Evolutionary conservation across 192 early-diverging fungal species (phyloP).

Genomic region (Allomyces arbusculus): DNA sequence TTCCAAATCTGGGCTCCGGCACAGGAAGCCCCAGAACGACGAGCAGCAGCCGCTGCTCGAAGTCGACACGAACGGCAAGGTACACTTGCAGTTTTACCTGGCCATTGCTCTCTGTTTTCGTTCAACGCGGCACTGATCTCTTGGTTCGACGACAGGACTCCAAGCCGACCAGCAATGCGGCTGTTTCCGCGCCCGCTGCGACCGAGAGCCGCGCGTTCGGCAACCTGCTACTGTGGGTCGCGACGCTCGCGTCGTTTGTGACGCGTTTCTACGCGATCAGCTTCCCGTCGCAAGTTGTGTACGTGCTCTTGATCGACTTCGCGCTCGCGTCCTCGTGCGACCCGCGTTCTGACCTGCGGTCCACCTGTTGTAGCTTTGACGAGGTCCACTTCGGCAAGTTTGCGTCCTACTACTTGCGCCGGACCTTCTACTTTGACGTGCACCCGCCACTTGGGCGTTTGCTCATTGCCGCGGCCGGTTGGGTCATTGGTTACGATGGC

Average conservation of each 20-base stretch:
- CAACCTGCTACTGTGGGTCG: not conserved
- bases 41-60: constrained; percentile 1
- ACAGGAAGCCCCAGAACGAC: not conserved
- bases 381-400: constrained; percentile 99
- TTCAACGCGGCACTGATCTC: no score
- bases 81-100: constrained; percentile 6
- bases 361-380: constrained; percentile 50
- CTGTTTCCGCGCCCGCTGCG: no score
- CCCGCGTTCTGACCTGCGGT: not conserved
- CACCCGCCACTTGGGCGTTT: constrained; percentile 92
- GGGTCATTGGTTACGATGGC: constrained; percentile 79
- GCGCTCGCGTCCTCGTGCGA: not conserved
- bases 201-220: not conserved
- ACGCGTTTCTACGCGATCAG: constrained; percentile 49
- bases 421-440: constrained; percentile 89
- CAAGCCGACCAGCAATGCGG: no score
- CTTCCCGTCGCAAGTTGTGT: constrained; percentile 52
- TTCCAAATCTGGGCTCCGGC: not conserved
- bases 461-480: constrained; percentile 63
- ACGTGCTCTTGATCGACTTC: not conserved
- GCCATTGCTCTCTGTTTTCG: no score
- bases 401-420: constrained; percentile 69
- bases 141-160: no score
- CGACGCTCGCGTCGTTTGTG: constrained; percentile 25
- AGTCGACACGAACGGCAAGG: constrained; percentile 4